Base-by-base conservation (phyloP, 192 early-diverging fungal genomes). In the Backusella parvicylindrica region DNA sequence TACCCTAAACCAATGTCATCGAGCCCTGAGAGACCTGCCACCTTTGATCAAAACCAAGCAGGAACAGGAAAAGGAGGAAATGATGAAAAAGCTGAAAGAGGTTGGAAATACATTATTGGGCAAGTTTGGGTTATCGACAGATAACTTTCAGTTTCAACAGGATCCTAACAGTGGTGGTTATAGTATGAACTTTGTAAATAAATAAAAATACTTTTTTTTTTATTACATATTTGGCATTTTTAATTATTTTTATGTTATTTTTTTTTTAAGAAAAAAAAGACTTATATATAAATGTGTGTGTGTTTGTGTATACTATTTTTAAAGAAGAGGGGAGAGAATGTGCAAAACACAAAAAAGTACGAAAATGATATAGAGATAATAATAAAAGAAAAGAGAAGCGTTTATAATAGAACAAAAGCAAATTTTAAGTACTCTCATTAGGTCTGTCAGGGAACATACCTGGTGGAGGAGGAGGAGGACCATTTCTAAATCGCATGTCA, bases 41-140 rank as follows among this genome's bases (percentile, higher is more conserved):
- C 70, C 77, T 0, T 49, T 74, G 18, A 85, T 91, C 53, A 84
- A 85, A 47, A 70, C 78, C 23, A 49, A 83, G 47, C 60, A 84
- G 53, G 89, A 91, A 72, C 84, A 87, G 33, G 92, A 93, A 79
- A 90, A 88, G 69, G 89, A 80, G 0, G 90, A 93, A 73, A 89
- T 91, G 87, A 75, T 93, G 74, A 89, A 79, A 33, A 92, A 94
- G 74, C 81, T 94, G 12, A 94, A 94, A 75, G 84, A 89, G 33
- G 76, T 94, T 38, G 93, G 93, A 0, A 92, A 94, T 63, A 83
- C 83, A 8, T 66, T 94, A 13, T 75, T 94, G 30, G 93, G 93
- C n/a, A 89, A 86, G 21, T 90, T 94, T 77, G 93, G 93, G 13
- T 65, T 94, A 49, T 91, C 91, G 15, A 85, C 89, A 12, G 83